Evolutionary conservation across 495 filamentous ascomycete species (phyloP), one percentile per base, ranked within the genome.

Genomic region (Tuber indicum): DNA sequence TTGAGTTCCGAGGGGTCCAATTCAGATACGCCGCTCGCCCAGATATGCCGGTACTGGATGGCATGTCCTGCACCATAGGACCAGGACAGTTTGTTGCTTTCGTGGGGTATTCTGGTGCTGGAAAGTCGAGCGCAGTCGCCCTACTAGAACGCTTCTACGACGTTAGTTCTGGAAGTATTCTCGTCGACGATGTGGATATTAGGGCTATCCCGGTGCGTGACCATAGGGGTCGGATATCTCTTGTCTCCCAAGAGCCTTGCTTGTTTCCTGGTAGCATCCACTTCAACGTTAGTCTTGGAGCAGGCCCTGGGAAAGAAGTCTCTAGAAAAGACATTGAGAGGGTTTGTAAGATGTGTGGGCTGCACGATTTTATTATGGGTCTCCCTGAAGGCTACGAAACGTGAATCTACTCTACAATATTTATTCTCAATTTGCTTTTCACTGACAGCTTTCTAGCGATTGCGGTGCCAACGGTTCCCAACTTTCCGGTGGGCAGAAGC

Each of bases 401-500:
- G 74, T 79, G 46, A 72, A 74, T 80, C 26, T 47, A 10, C 23
- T 43, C 66, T 26, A 10, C 26, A 41, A 41, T 19, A 14, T 21
- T 19, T n/a, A 81, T 76, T 32, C 66, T 74, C 26, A 82, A 82
- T n/a, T 81, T 79, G 47, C 77, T 81, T 42, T 81, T 78, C 70
- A 85, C 84, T 72, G 84, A 86, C 66, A 75, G 83, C 42, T 78
- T 83, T 73, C 79, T 83, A 66, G 90, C 87, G 74, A 88, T 88
- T 81, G 76, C 21, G 91, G 91, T 0, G 84, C 86, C 3, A 88
- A 87, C 72, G 91, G 90, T 10, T 85, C 86, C 1, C 85, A 88
- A 32, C 87, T 92, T 47, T 90, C 88, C 26, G 89, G 89, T 44
- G 89, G 89, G 2, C 89, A 92, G 77, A 89, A 89, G 71, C 91